Conservation (phyloP, 169 alveolate species). For the Perkinsus olseni region DNA sequence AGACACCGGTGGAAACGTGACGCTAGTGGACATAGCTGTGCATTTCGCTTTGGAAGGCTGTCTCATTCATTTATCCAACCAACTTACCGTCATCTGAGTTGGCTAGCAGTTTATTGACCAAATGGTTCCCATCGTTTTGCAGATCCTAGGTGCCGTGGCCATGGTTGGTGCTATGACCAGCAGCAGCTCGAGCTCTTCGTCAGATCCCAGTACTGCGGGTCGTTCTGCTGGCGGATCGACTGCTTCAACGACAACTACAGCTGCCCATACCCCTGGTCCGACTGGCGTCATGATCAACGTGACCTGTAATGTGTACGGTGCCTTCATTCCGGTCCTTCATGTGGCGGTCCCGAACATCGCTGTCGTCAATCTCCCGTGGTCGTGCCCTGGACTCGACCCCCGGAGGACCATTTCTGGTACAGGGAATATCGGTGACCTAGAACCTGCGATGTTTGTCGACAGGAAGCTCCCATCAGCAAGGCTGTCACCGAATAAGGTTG, state of each 20-base stretch:
- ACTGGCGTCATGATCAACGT: background rate
- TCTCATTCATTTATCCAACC: too few relatives aligned
- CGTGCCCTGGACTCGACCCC: background rate
- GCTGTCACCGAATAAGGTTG: background rate
- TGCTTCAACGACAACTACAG: background rate
- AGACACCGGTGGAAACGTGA: too few relatives aligned
- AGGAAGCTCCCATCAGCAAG: background rate
- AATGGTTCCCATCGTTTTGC: too few relatives aligned
- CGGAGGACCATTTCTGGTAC: background rate
- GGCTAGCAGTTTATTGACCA: too few relatives aligned
- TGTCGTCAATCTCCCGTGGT: background rate
- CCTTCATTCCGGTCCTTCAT: background rate
- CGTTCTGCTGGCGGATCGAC: background rate
- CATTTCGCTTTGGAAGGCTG: too few relatives aligned
- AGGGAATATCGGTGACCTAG: background rate
- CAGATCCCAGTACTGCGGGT: background rate
- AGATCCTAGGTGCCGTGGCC: too few relatives aligned
- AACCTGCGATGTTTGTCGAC: background rate
- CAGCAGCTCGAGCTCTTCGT: background rate
- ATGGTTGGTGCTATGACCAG: too few relatives aligned
- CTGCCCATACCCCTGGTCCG: background rate
- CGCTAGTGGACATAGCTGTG: too few relatives aligned
- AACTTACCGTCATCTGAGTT: too few relatives aligned
- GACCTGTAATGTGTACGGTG: background rate
- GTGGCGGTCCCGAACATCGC: background rate